phyloP scores from a whole-genome alignment of 75 land plant species.

The Cunninghamia lanceolata region DNA sequence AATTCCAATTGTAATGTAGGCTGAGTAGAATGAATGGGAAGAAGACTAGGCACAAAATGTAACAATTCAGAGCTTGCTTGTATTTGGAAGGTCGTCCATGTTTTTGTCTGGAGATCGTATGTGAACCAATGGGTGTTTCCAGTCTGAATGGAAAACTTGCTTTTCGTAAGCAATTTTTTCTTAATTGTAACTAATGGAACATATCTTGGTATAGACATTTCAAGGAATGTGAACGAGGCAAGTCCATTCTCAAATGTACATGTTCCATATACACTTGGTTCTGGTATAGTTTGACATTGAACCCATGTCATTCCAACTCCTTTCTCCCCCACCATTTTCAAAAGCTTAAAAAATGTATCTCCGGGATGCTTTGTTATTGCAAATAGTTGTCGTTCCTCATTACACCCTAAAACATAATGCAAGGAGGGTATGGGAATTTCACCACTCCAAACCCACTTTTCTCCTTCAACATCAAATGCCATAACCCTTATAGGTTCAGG shows the following conservation, averaged over 20 bases:
- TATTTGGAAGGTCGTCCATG: neutral
- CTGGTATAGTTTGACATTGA: neutral
- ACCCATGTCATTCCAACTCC: neutral
- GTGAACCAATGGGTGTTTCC: neutral
- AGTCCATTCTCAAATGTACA: neutral
- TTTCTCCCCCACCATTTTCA: neutral
- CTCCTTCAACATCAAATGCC: neutral
- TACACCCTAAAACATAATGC: neutral
- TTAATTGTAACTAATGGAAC: neutral
- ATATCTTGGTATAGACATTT: neutral
- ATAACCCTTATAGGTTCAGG: neutral
- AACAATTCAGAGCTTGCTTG: neutral
- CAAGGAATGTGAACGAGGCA: neutral
- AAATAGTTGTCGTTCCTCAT: neutral
- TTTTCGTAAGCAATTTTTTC: neutral
- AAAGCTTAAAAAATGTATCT: neutral
- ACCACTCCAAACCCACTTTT: neutral
- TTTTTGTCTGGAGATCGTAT: neutral
- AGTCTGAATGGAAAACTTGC: neutral
- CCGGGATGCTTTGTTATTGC: neutral
- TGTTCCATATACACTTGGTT: neutral
- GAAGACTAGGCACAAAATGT: neutral
- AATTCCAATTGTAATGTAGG: neutral
- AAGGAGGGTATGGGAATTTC: neutral
- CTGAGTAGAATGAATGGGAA: neutral